Evolutionary conservation across 2,329 filamentous ascomycete genomes (phyloP), one percentile per base, ranked within the genome.

Genomic region (Monosporascus sp.): DNA sequence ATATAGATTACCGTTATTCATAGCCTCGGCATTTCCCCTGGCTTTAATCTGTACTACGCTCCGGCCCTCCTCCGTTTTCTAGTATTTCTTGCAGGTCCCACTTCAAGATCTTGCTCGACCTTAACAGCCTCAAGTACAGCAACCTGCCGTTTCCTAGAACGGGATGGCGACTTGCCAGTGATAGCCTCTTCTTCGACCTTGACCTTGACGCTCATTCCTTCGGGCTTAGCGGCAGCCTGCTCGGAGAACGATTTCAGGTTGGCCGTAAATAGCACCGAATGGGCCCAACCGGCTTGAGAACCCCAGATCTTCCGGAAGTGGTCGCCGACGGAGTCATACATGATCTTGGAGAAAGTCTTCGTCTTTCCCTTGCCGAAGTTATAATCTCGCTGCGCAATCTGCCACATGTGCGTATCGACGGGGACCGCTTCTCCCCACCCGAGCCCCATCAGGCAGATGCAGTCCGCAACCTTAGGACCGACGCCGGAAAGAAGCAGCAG

Each of bases 401-500:
- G 92, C 93, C 92, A 97, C 14, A 99, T 90, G 71, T 99, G 95
- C 1, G 95, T 99, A 70, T 99, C 94, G 35, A 99, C 89, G 0
- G 94, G 94, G 1, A 99, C 92, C 3, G 92, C 86, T 71, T 97
- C 93, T 35, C 88, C 88, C 93, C 95, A 99, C 27, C 92, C 93
- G 15, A 99, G 74, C 0, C 95, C 95, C 88, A 99, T 97, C 20
- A 99, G 75, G 66, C 89, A 96, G 7, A 97, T 92, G 66, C 95
- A 99, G 68, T 99, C 95, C 6, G 94, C 89, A 1, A 99, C 94
- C 69, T 99, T 99, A 1, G 95, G 94, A 0, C 94, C 94, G 6
- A 99, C 95, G 1, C 94, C 94, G 53, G 91, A 84, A 22, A 99
- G 77, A 6, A 80, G 73, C 1, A 97, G 77, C 2, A 99, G 77